Conservation (phyloP, 768 basidiomycete genomes). For the Clitopilus hobsonii region DNA sequence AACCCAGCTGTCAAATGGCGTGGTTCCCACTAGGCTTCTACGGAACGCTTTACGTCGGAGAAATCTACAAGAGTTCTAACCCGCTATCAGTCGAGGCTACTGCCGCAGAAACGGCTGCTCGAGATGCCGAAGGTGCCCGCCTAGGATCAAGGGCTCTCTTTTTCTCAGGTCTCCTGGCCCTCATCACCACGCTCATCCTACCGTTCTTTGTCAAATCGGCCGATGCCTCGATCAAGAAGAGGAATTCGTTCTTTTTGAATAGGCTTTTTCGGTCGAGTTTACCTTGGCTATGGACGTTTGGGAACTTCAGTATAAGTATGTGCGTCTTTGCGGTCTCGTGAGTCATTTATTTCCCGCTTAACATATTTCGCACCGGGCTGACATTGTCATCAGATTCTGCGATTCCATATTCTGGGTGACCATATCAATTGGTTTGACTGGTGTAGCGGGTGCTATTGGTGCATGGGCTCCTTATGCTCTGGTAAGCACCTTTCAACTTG, state of each 20-base stretch:
- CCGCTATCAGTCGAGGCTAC: slow-evolving; percentile 16
- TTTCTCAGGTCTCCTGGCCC: slow-evolving; percentile 64
- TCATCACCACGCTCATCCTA: slow-evolving; percentile 62
- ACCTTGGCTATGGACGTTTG: slow-evolving; percentile 71
- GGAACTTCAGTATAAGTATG: slow-evolving; percentile 65
- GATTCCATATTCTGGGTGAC: slow-evolving; percentile 68
- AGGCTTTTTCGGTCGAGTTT: slow-evolving; percentile 32
- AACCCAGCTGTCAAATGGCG: slow-evolving; percentile 56
- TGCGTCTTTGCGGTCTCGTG: slow-evolving; percentile 87
- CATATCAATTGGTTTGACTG: slow-evolving; percentile 68
- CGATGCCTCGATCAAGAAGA: neutral
- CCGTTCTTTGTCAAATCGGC: slow-evolving; percentile 53
- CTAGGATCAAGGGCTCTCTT: slow-evolving; percentile 84
- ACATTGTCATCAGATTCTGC: slow-evolving; percentile 77
- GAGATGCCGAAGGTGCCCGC: slow-evolving; percentile 71
- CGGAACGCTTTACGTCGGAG: slow-evolving; percentile 82
- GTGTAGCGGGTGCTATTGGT: slow-evolving; percentile 87
- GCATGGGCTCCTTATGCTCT: slow-evolving; percentile 93
- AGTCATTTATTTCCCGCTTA: slow-evolving; percentile 30
- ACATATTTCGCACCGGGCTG: too few relatives aligned
- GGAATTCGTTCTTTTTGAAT: neutral
- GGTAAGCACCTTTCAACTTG: slow-evolving; percentile 36
- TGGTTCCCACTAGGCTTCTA: slow-evolving; percentile 96
- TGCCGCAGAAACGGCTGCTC: slow-evolving; percentile 18
- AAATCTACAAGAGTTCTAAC: slow-evolving; percentile 63